These are phyloP conservation scores for Buxus sempervirens DNA, from an alignment of 164 flowering plant genomes.

Conservation along the genomic window DNA sequence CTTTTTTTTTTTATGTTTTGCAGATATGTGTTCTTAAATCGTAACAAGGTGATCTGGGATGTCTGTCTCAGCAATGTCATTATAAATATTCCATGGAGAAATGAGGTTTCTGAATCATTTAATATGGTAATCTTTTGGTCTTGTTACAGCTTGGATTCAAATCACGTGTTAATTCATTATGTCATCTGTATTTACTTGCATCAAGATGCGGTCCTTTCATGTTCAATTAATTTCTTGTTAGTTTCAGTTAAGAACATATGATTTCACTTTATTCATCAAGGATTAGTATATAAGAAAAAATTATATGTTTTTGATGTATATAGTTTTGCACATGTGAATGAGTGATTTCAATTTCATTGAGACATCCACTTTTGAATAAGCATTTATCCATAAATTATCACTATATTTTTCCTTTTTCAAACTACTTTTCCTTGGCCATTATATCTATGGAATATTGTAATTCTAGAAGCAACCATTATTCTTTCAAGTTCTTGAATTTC, in stretches of 20 bases:
- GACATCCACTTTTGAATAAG: no score
- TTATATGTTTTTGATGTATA: no score
- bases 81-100: conserved; percentile 50
- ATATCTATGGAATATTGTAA: no score
- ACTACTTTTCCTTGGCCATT: no score
- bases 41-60: conserved; percentile 53
- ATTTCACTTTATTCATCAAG: not conserved
- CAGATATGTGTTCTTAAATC: conserved; percentile 60
- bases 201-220: not conserved
- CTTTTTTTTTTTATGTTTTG: conserved; percentile 8
- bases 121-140: conserved; percentile 45
- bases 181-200: not conserved
- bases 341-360: no score
- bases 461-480: no score
- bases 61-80: conserved; percentile 33
- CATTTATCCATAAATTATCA: no score
- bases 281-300: no score
- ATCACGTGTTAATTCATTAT: not conserved
- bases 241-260: not conserved
- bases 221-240: not conserved
- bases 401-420: no score
- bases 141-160: not conserved
- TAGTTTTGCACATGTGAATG: no score
- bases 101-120: conserved; percentile 23
- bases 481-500: no score